Conservation (phyloP, 2,329 filamentous ascomycete genomes). For the Exserohilum rostratum region DNA sequence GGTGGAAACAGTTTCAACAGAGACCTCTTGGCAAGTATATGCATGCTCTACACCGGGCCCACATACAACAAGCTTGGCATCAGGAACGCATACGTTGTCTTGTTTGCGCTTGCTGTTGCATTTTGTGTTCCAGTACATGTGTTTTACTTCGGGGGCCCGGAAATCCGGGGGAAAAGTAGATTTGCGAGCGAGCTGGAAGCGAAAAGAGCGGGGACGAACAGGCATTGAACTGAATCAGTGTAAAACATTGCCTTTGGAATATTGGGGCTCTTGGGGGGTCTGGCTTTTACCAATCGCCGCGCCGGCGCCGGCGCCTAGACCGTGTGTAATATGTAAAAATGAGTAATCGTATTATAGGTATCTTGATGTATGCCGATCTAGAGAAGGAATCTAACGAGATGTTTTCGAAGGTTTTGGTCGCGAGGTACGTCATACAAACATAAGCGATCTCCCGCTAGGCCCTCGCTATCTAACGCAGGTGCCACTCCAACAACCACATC, state of each 20-base stretch:
- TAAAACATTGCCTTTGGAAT: background rate
- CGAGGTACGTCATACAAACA: constrained; percentile 10
- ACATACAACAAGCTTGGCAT: constrained; percentile 35
- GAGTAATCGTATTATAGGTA: too few relatives aligned
- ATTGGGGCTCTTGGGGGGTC: constrained; percentile 13
- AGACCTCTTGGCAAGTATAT: constrained; percentile 73
- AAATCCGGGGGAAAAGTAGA: background rate
- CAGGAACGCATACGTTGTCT: constrained; percentile 44
- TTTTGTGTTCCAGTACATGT: constrained; percentile 60
- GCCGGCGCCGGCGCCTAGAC: background rate
- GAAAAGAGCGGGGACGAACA: background rate
- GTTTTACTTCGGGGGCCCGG: constrained; percentile 53
- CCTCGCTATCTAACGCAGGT: background rate
- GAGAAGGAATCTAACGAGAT: background rate
- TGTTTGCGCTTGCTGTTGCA: constrained; percentile 57
- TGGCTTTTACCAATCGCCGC: background rate
- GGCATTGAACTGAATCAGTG: background rate
- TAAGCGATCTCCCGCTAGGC: constrained; percentile 2
- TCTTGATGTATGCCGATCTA: background rate
- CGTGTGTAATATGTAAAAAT: background rate
- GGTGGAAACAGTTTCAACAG: constrained; percentile 78
- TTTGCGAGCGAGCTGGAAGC: background rate
- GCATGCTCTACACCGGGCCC: constrained; percentile 61
- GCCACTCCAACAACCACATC: background rate
- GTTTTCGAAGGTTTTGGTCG: background rate